Evolutionary conservation across 169 alveolate genomes (phyloP).

Genomic region (Plasmodium ovale): DNA sequence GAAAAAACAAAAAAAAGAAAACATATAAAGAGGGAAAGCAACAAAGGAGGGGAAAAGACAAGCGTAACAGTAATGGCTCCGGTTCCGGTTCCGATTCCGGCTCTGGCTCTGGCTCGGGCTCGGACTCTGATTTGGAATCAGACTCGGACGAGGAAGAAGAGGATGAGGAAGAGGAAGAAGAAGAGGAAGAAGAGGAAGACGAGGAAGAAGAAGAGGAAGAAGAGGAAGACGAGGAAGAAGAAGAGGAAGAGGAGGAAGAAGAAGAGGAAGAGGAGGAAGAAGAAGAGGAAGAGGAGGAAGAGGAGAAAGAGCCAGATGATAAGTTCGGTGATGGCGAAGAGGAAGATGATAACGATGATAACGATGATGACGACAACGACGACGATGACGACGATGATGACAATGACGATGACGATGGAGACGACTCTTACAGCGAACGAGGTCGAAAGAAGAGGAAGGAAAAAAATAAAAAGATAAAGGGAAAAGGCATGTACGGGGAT

Average conservation of each 20-base stretch:
- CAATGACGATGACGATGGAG: slow-evolving; percentile 9
- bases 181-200: slow-evolving; percentile 7
- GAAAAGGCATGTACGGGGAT: not conserved
- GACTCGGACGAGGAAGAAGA: slow-evolving; percentile 11
- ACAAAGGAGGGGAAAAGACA: slow-evolving; percentile 18
- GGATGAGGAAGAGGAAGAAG: not conserved
- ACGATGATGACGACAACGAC: not conserved
- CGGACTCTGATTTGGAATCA: slow-evolving; percentile 13
- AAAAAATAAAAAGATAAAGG: not conserved
- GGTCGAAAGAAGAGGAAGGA: not conserved
- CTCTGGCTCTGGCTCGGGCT: slow-evolving; percentile 20
- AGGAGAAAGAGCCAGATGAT: not conserved
- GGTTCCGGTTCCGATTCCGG: slow-evolving; percentile 25
- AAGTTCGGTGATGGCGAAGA: slow-evolving; percentile 3
- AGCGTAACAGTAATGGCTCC: not conserved
- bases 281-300: slow-evolving; percentile 5
- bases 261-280: not conserved
- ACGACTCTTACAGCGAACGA: not conserved
- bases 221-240: not conserved
- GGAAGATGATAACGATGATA: slow-evolving; percentile 26
- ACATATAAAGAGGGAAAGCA: slow-evolving; percentile 6
- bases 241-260: not conserved
- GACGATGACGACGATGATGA: slow-evolving; percentile 18
- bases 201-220: slow-evolving; percentile 14
- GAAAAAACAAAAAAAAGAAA: slow-evolving; percentile 24